These are phyloP conservation scores for Clarkia xantiana DNA, from an alignment of 345 rosid genomes.

Conservation along the genomic window DNA sequence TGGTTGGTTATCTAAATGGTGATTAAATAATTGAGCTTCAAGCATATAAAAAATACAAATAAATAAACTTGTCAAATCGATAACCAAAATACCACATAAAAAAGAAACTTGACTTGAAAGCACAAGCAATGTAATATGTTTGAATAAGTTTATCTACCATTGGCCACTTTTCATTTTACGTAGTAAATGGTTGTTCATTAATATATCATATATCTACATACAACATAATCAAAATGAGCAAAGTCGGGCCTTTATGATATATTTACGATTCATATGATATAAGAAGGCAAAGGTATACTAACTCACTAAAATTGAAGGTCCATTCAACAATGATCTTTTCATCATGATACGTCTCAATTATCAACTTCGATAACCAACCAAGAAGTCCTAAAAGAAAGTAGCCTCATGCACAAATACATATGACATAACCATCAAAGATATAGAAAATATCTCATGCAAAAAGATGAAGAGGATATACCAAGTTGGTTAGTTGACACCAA, in stretches of 20 bases:
- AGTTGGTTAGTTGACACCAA: conserved; percentile 30
- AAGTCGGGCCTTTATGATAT: conserved; percentile 5
- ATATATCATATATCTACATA: too few relatives aligned
- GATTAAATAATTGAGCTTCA: not conserved
- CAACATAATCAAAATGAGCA: too few relatives aligned
- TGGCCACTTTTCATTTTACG: too few relatives aligned
- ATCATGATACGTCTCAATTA: conserved; percentile 21
- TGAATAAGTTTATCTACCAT: too few relatives aligned
- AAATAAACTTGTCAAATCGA: too few relatives aligned
- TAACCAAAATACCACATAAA: too few relatives aligned
- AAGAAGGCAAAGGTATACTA: conserved; percentile 7
- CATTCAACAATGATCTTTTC: conserved; percentile 54
- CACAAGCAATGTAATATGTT: too few relatives aligned
- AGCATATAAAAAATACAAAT: too few relatives aligned
- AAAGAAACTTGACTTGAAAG: too few relatives aligned
- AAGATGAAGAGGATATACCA: conserved; percentile 24
- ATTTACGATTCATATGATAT: conserved; percentile 12
- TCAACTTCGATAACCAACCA: conserved; percentile 59
- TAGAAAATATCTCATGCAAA: not conserved
- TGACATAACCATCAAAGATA: not conserved
- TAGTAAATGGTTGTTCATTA: too few relatives aligned
- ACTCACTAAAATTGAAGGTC: conserved; percentile 60
- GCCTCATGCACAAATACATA: conserved; percentile 21
- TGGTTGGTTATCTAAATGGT: conserved; percentile 10
- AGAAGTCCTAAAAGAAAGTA: conserved; percentile 54